Conservation (phyloP, 2,329 filamentous ascomycete genomes). For the Leptographium radiaticola region DNA sequence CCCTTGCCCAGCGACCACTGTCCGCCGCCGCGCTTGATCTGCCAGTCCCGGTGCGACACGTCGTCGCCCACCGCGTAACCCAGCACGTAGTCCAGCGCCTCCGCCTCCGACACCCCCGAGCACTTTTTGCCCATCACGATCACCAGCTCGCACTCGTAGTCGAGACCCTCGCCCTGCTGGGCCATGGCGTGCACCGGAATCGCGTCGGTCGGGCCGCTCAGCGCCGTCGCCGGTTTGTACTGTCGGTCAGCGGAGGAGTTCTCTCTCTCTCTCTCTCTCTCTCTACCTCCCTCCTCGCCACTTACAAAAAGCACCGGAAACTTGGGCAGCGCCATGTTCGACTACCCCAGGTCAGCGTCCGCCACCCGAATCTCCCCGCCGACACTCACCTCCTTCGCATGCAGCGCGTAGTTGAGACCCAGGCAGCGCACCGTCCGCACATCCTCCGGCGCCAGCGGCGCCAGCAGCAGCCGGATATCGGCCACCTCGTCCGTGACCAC, state of each 20-base stretch:
- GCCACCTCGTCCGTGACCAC: slow-evolving; percentile 49
- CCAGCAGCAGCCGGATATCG: slow-evolving; percentile 42
- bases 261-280: too few relatives aligned
- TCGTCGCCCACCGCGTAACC: slow-evolving; percentile 69
- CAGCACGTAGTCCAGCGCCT: slow-evolving; percentile 58
- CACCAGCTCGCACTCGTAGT: slow-evolving; percentile 73
- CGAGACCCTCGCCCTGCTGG: slow-evolving; percentile 51
- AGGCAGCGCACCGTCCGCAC: slow-evolving; percentile 56
- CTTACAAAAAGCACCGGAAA: slow-evolving; percentile 59
- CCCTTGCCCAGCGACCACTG: slow-evolving; percentile 64
- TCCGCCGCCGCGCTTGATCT: slow-evolving; percentile 51
- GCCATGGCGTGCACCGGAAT: slow-evolving; percentile 54
- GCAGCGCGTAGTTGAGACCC: slow-evolving; percentile 59
- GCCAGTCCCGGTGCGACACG: slow-evolving; percentile 69
- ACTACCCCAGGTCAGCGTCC: slow-evolving; percentile 13
- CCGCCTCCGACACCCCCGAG: slow-evolving; percentile 47
- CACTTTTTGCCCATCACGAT: slow-evolving; percentile 57
- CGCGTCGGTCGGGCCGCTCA: slow-evolving; percentile 50
- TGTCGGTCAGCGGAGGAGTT: slow-evolving; percentile 10
- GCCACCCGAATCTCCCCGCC: too few relatives aligned
- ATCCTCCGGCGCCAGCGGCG: slow-evolving; percentile 49
- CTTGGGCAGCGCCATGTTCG: slow-evolving; percentile 54
- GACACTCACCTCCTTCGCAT: slow-evolving; percentile 48
- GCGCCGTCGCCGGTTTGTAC: slow-evolving; percentile 56
- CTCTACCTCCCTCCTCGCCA: neutral